phyloP scores from a whole-genome alignment of 305 asterid genomes.

The Withania somnifera region DNA sequence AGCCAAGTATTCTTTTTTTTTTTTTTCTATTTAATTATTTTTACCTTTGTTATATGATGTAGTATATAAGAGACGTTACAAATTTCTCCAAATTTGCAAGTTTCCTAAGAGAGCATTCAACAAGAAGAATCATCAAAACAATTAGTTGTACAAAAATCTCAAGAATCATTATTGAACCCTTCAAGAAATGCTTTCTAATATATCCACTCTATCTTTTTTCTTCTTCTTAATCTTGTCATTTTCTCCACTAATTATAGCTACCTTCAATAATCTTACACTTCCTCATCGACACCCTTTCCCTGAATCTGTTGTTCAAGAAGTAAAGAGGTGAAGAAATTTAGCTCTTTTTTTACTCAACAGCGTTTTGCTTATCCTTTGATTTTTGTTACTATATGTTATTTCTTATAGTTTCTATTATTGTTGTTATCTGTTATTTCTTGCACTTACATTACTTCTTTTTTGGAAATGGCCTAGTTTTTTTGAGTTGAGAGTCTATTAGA shows the following conservation, averaged over 20 bases:
- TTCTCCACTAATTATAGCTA: constrained; percentile 17
- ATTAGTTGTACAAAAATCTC: background rate
- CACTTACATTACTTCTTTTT: no score
- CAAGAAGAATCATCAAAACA: constrained; percentile 14
- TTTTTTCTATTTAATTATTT: background rate
- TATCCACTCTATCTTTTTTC: constrained; percentile 25
- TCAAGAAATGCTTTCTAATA: constrained; percentile 38
- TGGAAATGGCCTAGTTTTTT: no score
- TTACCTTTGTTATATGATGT: background rate
- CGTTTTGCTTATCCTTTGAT: no score
- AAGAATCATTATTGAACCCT: constrained; percentile 8
- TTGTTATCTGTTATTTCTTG: no score
- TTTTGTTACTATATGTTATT: no score
- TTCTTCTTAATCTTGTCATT: constrained; percentile 26
- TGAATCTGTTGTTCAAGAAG: constrained; percentile 60
- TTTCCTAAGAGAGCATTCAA: background rate
- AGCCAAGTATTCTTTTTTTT: background rate
- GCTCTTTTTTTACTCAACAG: background rate
- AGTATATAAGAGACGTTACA: background rate
- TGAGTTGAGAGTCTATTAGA: no score
- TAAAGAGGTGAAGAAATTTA: constrained; percentile 56
- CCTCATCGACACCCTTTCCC: constrained; percentile 85
- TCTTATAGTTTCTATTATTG: no score
- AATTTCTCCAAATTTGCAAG: background rate
- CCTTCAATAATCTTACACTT: constrained; percentile 49